Conservation (phyloP, 208 protist genomes). For the Zelonia costaricensis region DNA sequence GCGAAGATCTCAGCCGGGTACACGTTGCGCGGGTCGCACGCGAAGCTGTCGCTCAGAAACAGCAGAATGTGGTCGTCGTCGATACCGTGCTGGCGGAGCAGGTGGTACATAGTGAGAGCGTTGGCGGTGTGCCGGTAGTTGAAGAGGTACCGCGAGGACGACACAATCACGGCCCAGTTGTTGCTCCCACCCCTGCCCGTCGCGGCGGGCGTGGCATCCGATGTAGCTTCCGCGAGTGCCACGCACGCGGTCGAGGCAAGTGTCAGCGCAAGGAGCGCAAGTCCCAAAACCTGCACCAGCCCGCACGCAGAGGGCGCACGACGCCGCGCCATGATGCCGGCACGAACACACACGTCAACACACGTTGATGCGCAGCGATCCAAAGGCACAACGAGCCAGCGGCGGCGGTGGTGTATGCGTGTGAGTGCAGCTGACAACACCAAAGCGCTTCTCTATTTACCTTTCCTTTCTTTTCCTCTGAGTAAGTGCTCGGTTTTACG, state of each 20-base stretch:
- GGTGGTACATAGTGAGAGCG: slow-evolving; percentile 95
- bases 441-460: too few relatives aligned
- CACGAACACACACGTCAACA: too few relatives aligned
- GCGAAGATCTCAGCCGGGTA: slow-evolving; percentile 79
- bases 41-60: slow-evolving; percentile 98
- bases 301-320: too few relatives aligned
- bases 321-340: too few relatives aligned
- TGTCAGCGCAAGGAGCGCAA: not conserved
- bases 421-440: too few relatives aligned
- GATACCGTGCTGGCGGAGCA: slow-evolving; percentile 94
- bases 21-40: slow-evolving; percentile 97
- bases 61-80: slow-evolving; percentile 96
- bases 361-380: too few relatives aligned
- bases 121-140: slow-evolving; percentile 98
- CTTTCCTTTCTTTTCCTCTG: too few relatives aligned
- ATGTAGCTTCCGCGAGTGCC: not conserved
- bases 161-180: slow-evolving; percentile 96
- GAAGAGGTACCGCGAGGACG: slow-evolving; percentile 96
- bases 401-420: too few relatives aligned
- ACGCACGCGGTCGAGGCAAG: not conserved
- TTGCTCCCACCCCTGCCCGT: slow-evolving; percentile 28
- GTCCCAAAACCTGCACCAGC: too few relatives aligned
- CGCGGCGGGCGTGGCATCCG: not conserved
- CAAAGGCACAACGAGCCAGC: too few relatives aligned
- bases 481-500: not conserved